Conservation (phyloP, 2,329 filamentous ascomycete genomes). For the Tolypocladium amazonense region DNA sequence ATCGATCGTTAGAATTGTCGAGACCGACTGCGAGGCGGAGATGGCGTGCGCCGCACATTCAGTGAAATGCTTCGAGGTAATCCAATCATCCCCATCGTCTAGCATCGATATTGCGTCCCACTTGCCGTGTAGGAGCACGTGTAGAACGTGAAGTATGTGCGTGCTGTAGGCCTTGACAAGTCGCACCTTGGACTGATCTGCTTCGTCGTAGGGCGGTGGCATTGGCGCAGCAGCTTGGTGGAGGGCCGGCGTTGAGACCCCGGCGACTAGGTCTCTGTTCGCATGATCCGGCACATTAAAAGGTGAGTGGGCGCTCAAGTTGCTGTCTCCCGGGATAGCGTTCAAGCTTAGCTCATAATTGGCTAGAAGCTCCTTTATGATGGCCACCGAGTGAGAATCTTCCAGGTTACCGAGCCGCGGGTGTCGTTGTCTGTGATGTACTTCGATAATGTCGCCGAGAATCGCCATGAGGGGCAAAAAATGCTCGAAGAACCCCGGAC, state of each 20-base stretch:
- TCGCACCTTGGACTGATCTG: conserved; percentile 20
- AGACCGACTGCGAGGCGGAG: conserved; percentile 32
- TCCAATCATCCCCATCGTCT: conserved; percentile 37
- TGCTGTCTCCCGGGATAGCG: conserved; percentile 13
- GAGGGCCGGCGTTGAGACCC: conserved; percentile 4
- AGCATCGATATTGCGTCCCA: conserved; percentile 39
- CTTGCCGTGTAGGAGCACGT: conserved; percentile 36
- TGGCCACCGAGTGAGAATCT: conserved; percentile 19
- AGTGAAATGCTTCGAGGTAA: conserved; percentile 31
- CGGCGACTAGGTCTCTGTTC: conserved; percentile 3
- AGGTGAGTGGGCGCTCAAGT: conserved; percentile 2
- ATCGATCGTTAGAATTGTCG: conserved; percentile 34
- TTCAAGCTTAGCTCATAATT: conserved; percentile 28
- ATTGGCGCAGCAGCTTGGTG: neutral
- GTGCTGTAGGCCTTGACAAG: conserved; percentile 36
- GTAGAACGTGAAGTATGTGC: conserved; percentile 35
- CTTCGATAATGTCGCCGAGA: conserved; percentile 36
- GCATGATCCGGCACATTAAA: conserved; percentile 1
- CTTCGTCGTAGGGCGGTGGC: conserved; percentile 5
- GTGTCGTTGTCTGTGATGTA: conserved; percentile 32
- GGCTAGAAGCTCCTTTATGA: conserved; percentile 24
- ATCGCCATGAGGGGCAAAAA: conserved; percentile 39
- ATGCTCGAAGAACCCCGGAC: conserved; percentile 36
- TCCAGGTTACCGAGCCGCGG: conserved; percentile 28
- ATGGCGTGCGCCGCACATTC: conserved; percentile 36